Evolutionary conservation across 1,139 yeast species (phyloP), one percentile per base, ranked within the genome.

Genomic region (Scheffersomyces titani): DNA sequence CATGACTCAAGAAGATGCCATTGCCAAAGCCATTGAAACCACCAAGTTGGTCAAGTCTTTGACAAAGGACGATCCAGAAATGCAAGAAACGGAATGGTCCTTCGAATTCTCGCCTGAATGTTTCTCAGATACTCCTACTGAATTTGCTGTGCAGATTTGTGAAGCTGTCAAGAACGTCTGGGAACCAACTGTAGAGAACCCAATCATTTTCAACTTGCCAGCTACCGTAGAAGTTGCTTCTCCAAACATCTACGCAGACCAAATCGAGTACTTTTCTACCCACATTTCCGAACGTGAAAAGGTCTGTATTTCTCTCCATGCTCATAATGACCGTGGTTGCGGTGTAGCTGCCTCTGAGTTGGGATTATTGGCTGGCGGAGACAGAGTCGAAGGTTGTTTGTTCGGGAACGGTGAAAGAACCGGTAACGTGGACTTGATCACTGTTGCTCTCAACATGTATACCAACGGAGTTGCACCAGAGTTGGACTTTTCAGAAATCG

Each of bases 331-430:
- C 61, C 73, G 84, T 63, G 84, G 84, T 0, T 80, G 84, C 64
- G 82, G 81, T 46, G 82, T 80, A 46, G 84, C 84, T 36, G 84
- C 84, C 24, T 75, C 82, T 19, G 84, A 80, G 63, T 72, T 80
- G 59, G 84, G 83, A 36, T 70, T 76, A 54, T 68, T 80, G 66
- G 84, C 84, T 16, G 84, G 84, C 55, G 84, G 83, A 51, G 83
- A 80, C 65, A 72, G 84, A 66, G 81, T 80, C 30, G 84, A 80
- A 63, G 84, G 84, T 2, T 79, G 83, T 69, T 73, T 80, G 55
- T 80, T 80, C 55, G 84, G 84, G 18, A 79, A 78, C 57, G 84
- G 84, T 60, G 84, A 80, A 67, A 71, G 84, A 67, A 80, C 84
- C 19, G 84, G 84, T 58, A 80, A 80, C 59, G 84, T 80, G 54